Percentiles rank a stretch among this genome's conserved stretches.
These are phyloP conservation scores for Exserohilum turcica DNA, from an alignment of 2,329 filamentous ascomycete genomes.

Conservation along the genomic window DNA sequence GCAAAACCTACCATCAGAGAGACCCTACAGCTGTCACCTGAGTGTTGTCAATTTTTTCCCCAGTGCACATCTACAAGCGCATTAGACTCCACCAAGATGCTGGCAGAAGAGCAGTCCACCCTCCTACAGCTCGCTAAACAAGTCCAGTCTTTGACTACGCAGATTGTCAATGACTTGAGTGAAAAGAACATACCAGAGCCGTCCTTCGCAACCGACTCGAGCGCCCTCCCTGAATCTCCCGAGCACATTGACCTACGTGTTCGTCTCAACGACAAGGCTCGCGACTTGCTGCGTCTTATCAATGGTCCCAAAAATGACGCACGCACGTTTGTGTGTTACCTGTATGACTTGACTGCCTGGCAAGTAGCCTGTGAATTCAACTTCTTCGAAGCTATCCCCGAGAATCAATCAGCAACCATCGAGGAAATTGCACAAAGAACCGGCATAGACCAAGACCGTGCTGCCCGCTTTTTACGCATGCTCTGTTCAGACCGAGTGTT, in stretches of 20 bases:
- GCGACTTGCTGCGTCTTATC: constrained; percentile 30
- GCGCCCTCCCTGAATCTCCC: constrained; percentile 13
- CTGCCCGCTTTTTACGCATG: constrained; percentile 21
- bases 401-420: constrained; percentile 8
- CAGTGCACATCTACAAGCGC: not conserved
- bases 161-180: constrained; percentile 17
- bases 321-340: constrained; percentile 20
- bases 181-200: constrained; percentile 17
- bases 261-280: constrained; percentile 21
- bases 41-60: no score
- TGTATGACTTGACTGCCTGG: constrained; percentile 26
- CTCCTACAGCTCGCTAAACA: constrained; percentile 19
- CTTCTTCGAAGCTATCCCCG: constrained; percentile 24
- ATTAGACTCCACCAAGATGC: constrained; percentile 2
- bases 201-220: constrained; percentile 15
- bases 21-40: no score
- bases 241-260: constrained; percentile 17
- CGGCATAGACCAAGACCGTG: constrained; percentile 21
- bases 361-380: constrained; percentile 27
- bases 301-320: constrained; percentile 23
- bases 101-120: constrained; percentile 11
- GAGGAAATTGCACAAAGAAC: constrained; percentile 19
- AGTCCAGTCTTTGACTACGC: constrained; percentile 15
- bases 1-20: no score
- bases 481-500: constrained; percentile 24